Conservation (phyloP, 2,329 filamentous ascomycete species). For the Camillea tinctor region DNA sequence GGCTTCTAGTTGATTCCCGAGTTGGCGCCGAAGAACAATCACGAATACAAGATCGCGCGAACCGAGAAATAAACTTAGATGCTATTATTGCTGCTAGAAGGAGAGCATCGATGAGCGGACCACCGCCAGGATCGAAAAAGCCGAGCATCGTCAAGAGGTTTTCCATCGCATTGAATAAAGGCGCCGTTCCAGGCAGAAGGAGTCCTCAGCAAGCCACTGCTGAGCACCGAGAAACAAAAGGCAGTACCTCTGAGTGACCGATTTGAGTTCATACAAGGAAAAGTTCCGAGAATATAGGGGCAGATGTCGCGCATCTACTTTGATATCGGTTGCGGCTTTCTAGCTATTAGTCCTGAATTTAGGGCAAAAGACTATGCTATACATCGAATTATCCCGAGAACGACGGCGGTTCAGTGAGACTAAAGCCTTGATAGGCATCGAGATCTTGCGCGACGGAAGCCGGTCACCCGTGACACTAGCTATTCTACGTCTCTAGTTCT, state of each 20-base stretch:
- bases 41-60: slow-evolving; percentile 35
- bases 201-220: slow-evolving; percentile 18
- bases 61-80: slow-evolving; percentile 43
- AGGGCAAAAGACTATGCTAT: neutral
- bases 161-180: slow-evolving; percentile 22
- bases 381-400: neutral
- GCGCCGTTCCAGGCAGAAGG: slow-evolving; percentile 14
- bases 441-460: neutral
- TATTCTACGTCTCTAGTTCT: neutral
- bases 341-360: neutral
- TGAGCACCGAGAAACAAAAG: slow-evolving; percentile 24
- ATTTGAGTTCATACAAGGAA: neutral
- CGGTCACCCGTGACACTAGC: neutral
- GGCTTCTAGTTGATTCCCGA: slow-evolving; percentile 43
- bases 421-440: neutral
- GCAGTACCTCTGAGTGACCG: slow-evolving; percentile 13
- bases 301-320: neutral
- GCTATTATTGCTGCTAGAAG: slow-evolving; percentile 37
- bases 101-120: slow-evolving; percentile 16
- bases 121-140: slow-evolving; percentile 16
- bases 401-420: neutral
- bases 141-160: slow-evolving; percentile 24
- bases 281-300: neutral
- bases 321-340: neutral
- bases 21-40: slow-evolving; percentile 33